A percentile compares a stretch with the other conserved stretches of the same genome.
These are phyloP conservation scores for Amylocystis lapponica DNA, from an alignment of 768 basidiomycete genomes.

Conservation along the genomic window DNA sequence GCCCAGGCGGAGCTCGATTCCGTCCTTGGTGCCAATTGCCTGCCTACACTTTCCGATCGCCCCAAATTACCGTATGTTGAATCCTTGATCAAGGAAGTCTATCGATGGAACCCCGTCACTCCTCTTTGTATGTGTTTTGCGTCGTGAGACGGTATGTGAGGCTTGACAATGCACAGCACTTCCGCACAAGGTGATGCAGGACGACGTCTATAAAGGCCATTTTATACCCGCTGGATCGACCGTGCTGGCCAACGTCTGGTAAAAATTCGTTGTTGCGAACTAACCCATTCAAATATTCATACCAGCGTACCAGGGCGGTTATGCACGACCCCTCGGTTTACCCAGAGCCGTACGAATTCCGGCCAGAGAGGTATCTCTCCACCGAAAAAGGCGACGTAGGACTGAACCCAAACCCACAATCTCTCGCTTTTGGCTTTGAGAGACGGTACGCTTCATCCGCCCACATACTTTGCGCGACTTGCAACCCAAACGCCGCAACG, in stretches of 20 bases:
- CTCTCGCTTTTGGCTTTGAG: slow-evolving; percentile 1
- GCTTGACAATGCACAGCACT: not conserved
- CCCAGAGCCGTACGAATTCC: slow-evolving; percentile 33
- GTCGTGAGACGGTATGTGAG: not conserved
- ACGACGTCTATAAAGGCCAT: slow-evolving; percentile 52
- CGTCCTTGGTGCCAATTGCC: slow-evolving; percentile 5
- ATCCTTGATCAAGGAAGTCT: slow-evolving; percentile 18
- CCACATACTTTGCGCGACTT: too few species aligned
- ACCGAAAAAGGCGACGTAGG: not conserved
- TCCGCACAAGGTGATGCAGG: slow-evolving; percentile 14
- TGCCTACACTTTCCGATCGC: not conserved
- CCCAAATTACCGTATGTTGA: slow-evolving; percentile 3
- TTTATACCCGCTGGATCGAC: slow-evolving; percentile 53
- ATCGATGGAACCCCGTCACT: slow-evolving; percentile 24
- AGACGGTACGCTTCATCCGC: not conserved
- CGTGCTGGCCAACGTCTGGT: slow-evolving; percentile 54
- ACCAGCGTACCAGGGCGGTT: slow-evolving; percentile 26
- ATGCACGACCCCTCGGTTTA: slow-evolving; percentile 33
- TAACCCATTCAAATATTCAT: not conserved
- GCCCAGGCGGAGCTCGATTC: slow-evolving; percentile 24
- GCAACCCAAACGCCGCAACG: too few species aligned
- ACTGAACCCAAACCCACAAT: slow-evolving; percentile 2
- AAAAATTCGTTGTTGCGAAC: not conserved
- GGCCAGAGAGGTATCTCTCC: slow-evolving; percentile 34
- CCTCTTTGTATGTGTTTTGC: slow-evolving; percentile 12